Conservation (phyloP, 768 basidiomycete species). For the Mycena vitilis region DNA sequence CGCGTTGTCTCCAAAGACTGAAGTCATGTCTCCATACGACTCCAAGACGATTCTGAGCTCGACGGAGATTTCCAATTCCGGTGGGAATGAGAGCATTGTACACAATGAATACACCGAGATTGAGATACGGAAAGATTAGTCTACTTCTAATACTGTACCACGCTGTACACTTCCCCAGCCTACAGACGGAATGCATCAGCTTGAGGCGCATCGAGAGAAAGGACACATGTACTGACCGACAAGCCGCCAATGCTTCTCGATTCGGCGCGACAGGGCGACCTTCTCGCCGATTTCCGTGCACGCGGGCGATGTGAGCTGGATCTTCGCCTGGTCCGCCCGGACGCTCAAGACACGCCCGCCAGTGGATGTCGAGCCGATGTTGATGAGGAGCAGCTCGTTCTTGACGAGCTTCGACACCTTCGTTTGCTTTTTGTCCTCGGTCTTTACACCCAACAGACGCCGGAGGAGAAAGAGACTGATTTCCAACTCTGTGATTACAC, state of each 20-base stretch:
- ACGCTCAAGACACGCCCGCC: slow-evolving; percentile 95
- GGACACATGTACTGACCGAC: slow-evolving; percentile 72
- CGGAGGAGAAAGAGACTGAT: slow-evolving; percentile 95
- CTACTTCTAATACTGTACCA: slow-evolving; percentile 85
- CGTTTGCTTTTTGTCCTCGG: slow-evolving; percentile 98
- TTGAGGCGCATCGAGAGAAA: not conserved
- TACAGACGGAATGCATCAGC: slow-evolving; percentile 34
- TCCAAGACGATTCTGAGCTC: too few species aligned
- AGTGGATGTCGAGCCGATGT: slow-evolving; percentile 97
- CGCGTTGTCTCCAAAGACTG: not conserved
- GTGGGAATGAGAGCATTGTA: slow-evolving; percentile 8
- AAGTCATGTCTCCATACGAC: not conserved
- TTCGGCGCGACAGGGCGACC: slow-evolving; percentile 92
- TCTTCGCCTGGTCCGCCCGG: slow-evolving; percentile 95
- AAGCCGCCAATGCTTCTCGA: slow-evolving; percentile 98
- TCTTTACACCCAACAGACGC: slow-evolving; percentile 96
- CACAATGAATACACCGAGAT: slow-evolving; percentile 30
- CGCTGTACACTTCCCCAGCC: slow-evolving; percentile 87
- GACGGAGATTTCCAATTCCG: slow-evolving; percentile 1
- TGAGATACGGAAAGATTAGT: slow-evolving; percentile 50
- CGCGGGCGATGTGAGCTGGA: slow-evolving; percentile 92
- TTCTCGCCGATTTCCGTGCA: slow-evolving; percentile 98
- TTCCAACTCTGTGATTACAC: slow-evolving; percentile 73
- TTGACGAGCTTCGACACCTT: slow-evolving; percentile 93
- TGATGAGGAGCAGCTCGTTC: slow-evolving; percentile 93